These are phyloP conservation scores for Inga leiocalycina DNA, from an alignment of 306 rosid species.

Conservation along the genomic window DNA sequence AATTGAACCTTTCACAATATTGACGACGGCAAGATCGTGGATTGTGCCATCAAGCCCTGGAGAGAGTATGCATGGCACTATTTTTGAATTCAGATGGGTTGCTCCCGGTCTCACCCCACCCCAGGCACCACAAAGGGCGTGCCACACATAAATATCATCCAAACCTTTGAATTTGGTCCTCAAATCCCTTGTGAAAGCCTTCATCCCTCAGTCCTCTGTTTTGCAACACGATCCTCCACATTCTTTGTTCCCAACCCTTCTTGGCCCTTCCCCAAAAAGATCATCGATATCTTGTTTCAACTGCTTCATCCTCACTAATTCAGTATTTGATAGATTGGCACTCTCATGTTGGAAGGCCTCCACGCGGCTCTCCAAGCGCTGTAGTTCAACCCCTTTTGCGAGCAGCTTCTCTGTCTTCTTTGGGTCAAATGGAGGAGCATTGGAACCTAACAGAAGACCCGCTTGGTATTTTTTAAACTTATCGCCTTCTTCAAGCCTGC, in stretches of 20 bases:
- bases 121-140: constrained; percentile 90
- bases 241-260: constrained; percentile 4
- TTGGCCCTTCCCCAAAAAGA: constrained; percentile 49
- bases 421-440: constrained; percentile 66
- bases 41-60: constrained; percentile 79
- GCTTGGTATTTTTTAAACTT: constrained; percentile 65
- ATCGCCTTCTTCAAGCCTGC: constrained; percentile 63
- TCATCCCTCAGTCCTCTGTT: constrained; percentile 53
- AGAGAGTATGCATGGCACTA: constrained; percentile 65
- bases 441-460: constrained; percentile 58
- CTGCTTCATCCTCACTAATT: constrained; percentile 41
- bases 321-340: constrained; percentile 37
- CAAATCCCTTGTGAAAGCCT: constrained; percentile 79
- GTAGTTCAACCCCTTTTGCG: constrained; percentile 61
- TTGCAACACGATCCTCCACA: constrained; percentile 28
- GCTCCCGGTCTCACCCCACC: constrained; percentile 90
- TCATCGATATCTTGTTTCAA: constrained; percentile 58
- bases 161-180: constrained; percentile 63
- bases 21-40: constrained; percentile 78
- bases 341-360: constrained; percentile 42
- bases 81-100: constrained; percentile 56
- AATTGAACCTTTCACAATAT: constrained; percentile 64
- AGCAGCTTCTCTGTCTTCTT: constrained; percentile 55
- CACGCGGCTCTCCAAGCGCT: constrained; percentile 49
- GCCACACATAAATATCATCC: constrained; percentile 88